Evolutionary conservation across 2,329 filamentous ascomycete genomes (phyloP).

Genomic region (Magnaporthiopsis rhizophila): DNA sequence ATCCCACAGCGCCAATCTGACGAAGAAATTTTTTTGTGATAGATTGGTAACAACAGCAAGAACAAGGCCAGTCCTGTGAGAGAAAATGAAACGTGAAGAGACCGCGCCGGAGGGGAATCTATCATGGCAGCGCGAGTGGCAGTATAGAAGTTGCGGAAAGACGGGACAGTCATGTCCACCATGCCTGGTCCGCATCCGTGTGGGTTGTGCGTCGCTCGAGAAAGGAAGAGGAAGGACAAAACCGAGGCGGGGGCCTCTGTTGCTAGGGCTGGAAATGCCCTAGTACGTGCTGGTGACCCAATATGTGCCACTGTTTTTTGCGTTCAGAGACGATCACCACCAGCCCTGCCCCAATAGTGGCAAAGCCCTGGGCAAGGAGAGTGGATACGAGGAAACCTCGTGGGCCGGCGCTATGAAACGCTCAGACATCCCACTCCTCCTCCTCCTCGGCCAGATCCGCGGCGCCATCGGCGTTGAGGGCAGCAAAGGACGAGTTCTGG

Average conservation of each 20-base stretch:
- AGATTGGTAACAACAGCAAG: not conserved
- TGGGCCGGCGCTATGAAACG: too few species aligned
- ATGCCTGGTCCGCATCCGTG: not conserved
- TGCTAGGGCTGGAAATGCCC: not conserved
- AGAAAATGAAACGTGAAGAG: not conserved
- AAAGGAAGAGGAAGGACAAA: not conserved
- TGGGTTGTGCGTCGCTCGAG: not conserved
- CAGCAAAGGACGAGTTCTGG: constrained; percentile 37
- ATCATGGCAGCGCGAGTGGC: not conserved
- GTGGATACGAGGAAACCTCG: not conserved
- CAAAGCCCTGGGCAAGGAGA: not conserved
- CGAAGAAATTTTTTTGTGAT: not conserved
- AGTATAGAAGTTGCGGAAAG: not conserved
- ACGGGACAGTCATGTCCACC: not conserved
- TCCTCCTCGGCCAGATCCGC: constrained; percentile 33
- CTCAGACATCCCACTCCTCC: constrained; percentile 44
- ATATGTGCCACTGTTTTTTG: not conserved
- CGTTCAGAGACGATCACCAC: not conserved
- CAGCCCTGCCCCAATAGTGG: too few species aligned
- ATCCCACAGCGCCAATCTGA: not conserved
- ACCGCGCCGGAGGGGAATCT: not conserved
- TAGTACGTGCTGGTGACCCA: not conserved
- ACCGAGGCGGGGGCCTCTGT: too few species aligned
- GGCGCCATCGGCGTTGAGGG: constrained; percentile 33
- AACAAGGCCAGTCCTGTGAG: not conserved